Conservation (phyloP, 208 protist species). For the Leptomonas pyrrhocoris region DNA sequence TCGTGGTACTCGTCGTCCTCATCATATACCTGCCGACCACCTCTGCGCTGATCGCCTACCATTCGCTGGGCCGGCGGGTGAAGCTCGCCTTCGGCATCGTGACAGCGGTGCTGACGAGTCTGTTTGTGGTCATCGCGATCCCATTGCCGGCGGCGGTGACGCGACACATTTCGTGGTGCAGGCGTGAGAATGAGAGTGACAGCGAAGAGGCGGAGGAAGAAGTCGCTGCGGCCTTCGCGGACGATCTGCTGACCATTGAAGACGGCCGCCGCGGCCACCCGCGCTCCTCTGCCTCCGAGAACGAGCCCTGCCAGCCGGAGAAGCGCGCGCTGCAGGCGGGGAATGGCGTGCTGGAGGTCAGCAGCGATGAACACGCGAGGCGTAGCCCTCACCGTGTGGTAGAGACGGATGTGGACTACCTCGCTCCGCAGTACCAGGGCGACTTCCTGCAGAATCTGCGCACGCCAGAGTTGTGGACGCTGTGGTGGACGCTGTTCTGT, state of each 20-base stretch:
- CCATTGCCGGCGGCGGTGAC: constrained; percentile 30
- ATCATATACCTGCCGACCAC: constrained; percentile 62
- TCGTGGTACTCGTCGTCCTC: constrained; percentile 53
- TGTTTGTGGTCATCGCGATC: constrained; percentile 42
- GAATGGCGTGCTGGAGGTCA: background rate
- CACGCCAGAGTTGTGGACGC: constrained; percentile 43
- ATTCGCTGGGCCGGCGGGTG: constrained; percentile 24
- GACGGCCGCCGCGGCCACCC: background rate
- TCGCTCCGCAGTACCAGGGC: constrained; percentile 64
- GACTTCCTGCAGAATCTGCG: constrained; percentile 44
- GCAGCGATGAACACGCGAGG: background rate
- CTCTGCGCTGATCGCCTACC: constrained; percentile 38
- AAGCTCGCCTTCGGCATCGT: constrained; percentile 47
- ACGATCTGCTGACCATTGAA: background rate
- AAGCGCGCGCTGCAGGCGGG: background rate
- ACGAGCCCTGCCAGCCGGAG: constrained; percentile 6
- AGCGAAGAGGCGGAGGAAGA: constrained; percentile 5
- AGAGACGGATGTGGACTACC: constrained; percentile 58
- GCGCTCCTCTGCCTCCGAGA: background rate
- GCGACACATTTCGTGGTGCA: constrained; percentile 5
- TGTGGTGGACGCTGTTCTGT: constrained; percentile 50
- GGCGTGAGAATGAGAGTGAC: constrained; percentile 11
- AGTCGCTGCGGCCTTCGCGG: background rate
- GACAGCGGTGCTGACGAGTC: constrained; percentile 31
- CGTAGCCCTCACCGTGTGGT: background rate